Evolutionary conservation across 75 land plant genomes (phyloP), one percentile per base, ranked within the genome.

Genomic region (Chamaecyparis obtusa): DNA sequence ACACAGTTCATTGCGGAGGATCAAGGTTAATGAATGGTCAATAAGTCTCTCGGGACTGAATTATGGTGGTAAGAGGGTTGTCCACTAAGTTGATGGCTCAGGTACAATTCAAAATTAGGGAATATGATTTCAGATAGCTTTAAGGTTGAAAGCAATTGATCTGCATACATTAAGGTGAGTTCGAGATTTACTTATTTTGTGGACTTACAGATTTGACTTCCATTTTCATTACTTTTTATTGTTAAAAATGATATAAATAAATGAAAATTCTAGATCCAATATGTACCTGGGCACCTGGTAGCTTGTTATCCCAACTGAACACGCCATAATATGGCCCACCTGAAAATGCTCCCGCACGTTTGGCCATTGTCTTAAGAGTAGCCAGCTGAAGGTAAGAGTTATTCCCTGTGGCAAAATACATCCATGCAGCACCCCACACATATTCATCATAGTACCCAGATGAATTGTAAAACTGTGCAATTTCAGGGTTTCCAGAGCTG

Each of bases 351-450:
- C 87, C 91, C 1, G 98, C 92, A 57, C 95, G 89, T 85, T 84
- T 88, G 1, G 98, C 90, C 13, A 96, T 54, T 14, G 88, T 87
- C 9, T 87, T 90, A 24, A 89, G 85, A 14, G 99, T 96, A 0
- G 92, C 95, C 35, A 94, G 86, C 1, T 81, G 19, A 16, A 94
- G 51, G 86, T 95, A 96, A 72, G 90, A 86, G 13, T 9, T 56
- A 87, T 97, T 97, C 21, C 99, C 99, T 0, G 96, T 93, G 74
- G 99, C 99, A 83, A 90, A 96, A 87, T 88, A 97, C 89, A 97
- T 36, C 99, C 99, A 97, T 1, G 98, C 93, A 1, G 93, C 93
- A 13, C 96, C 94, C 99, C 99, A 97, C 90, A 97, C 91, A 90
- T 89, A 96, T 95, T 97, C 99, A 84, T 97, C 99, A 83, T 85